Evolutionary conservation across 2,329 filamentous ascomycete genomes (phyloP), one percentile per base, ranked within the genome.

Genomic region (Calonectria leucothoes): DNA sequence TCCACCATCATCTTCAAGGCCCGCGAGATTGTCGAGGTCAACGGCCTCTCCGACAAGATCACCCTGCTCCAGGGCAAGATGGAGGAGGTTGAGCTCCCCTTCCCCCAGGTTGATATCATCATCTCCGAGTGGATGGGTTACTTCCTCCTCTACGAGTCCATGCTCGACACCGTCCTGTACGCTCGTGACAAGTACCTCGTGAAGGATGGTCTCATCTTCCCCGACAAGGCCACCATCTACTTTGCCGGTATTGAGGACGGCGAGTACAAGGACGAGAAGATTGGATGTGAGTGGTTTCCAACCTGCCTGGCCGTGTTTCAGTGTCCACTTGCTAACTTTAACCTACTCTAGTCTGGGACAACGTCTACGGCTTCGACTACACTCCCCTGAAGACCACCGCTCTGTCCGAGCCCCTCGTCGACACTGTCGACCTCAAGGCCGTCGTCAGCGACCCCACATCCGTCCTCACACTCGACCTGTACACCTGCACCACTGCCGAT

Each of bases 111-210:
- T 78, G 97, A 99, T 83, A 99, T 99, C 84, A 99, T 99, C 87
- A 98, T 99, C 85, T 98, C 96, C 2, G 97, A 99, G 89, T 99
- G 97, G 97, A 99, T 99, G 97, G 97, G 97, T 39, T 99, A 99
- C 89, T 98, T 98, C 89, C 89, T 99, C 67, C 92, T 99, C 74
- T 99, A 99, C 87, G 97, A 99, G 92, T 94, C 92, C 91, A 99
- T 99, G 97, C 87, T 99, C 83, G 97, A 99, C 88, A 99, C 97
- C 37, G 97, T 99, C 65, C 91, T 99, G 73, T 98, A 98, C 84
- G 97, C 97, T 31, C 93, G 97, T 81, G 97, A 99, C 90, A 94
- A 90, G 84, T 99, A 98, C 86, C 92, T 99, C 74, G 89, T 88
- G 76, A 93, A 94, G 84, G 94, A 94, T 79, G 96, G 96, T 76